Conservation (phyloP, 2,329 filamentous ascomycete genomes). For the Teratosphaeria pseudoeucalypti region DNA sequence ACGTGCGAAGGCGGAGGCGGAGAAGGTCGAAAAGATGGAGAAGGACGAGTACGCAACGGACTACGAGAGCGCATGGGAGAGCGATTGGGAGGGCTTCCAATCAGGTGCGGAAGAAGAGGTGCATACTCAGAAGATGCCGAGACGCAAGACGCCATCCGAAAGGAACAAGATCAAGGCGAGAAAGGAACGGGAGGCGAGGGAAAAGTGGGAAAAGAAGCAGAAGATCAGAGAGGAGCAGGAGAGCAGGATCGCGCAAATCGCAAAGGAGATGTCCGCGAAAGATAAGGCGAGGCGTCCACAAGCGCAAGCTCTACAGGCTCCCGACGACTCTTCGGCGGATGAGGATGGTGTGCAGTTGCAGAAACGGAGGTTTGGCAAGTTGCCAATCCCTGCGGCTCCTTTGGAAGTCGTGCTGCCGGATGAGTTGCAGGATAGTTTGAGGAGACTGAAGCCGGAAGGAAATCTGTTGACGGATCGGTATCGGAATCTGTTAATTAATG, state of each 20-base stretch:
- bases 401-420: constrained; percentile 41
- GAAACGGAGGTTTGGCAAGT: constrained; percentile 61
- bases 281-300: constrained; percentile 34
- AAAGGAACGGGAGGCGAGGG: constrained; percentile 73
- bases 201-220: constrained; percentile 64
- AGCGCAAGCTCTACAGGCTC: constrained; percentile 7
- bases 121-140: constrained; percentile 58
- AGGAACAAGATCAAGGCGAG: constrained; percentile 79
- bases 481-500: constrained; percentile 74
- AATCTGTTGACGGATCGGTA: constrained; percentile 89
- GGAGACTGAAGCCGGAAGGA: constrained; percentile 71
- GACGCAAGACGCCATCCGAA: constrained; percentile 77
- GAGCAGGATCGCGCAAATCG: constrained; percentile 60
- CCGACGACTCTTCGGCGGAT: constrained; percentile 10
- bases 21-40: constrained; percentile 63
- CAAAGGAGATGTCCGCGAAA: constrained; percentile 50
- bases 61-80: constrained; percentile 81
- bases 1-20: constrained; percentile 60
- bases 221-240: constrained; percentile 64
- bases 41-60: constrained; percentile 54
- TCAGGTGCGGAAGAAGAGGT: constrained; percentile 45
- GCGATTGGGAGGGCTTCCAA: constrained; percentile 54
- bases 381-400: constrained; percentile 59
- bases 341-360: constrained; percentile 40
- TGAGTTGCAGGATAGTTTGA: constrained; percentile 40